Evolutionary conservation across 345 rosid genomes (phyloP), one percentile per base, ranked within the genome.

Genomic region (Eucalyptus tenuipes): DNA sequence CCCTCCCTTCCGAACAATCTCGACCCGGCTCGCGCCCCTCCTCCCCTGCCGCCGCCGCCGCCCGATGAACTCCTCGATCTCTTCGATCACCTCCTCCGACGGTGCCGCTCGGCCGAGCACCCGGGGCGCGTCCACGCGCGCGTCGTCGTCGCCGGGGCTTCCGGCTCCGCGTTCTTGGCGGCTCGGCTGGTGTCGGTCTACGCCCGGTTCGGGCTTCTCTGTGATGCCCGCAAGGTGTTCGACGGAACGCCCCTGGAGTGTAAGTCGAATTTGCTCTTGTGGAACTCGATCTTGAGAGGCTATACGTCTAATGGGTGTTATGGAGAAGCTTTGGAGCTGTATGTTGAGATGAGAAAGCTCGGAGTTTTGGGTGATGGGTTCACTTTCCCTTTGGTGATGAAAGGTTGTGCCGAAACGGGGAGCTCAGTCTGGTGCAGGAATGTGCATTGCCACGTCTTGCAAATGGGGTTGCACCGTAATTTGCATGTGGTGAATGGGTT

Each of bases 401-500:
- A 94, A 89, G 95, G 93, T 22, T 94, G 95, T 88, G 93, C 92
- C 40, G 87, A 90, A 86, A 55, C 59, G 59, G 91, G 92, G 2
- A 53, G 90, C 88, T 90, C 86, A 52, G 53, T 84, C 88, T 88
- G 87, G 66, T 91, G 95, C 27, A 89, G 88, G 64, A 87, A n/a
- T 88, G 86, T 95, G 52, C 99, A 95, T 84, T 82, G 91, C 75
- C 95, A 93, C 53, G 92, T 92, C 87, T 87, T 95, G 66, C 94
- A 91, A 85, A 90, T 90, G 90, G 96, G 96, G 49, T 88, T 94
- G 88, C 89, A 45, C 85, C 44, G 88, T 64, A 91, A 91, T 90
- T 64, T 91, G 86, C 93, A 95, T 88, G 97, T 94, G 16, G 95
- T 84, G 59, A 95, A 94, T 89, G 99, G 95, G 87, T 92, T 97